Base-by-base conservation (phyloP, 257 asterid genomes). In the Plantago major region DNA sequence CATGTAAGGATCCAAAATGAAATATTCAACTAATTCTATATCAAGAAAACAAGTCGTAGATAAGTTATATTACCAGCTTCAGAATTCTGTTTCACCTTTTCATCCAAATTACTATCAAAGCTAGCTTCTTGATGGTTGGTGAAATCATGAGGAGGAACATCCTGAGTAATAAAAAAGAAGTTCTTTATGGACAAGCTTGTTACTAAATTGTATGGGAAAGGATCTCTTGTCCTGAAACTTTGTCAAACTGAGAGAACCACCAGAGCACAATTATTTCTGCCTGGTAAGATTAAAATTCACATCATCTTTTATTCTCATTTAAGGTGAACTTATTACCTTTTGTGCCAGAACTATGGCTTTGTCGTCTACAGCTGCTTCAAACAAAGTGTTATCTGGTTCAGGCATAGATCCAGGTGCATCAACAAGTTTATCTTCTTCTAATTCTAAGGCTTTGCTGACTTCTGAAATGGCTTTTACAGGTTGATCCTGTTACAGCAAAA, bases 121-220 rank as follows among this genome's bases (percentile, higher is more conserved):
- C 47, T 40, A 73, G 38, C 77, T 65, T 72, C 68, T 45, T 58
- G 44, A 51, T 62, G 53, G 48, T 28, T 9, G 61, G 58, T 57
- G 58, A 9, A 59, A 52, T 28, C 62, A 26, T 43, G 65, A 52
- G 65, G 66, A 62, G 76, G 72, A 61, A 47, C 66, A 18, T 75
- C 81, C 95, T 87, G 75, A 11, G 22, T 64, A 67, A 55, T 66
- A 15, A 61, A 72, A 45, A 42, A 6, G 3, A 48, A 19, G n/a
- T n/a, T n/a, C n/a, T n/a, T n/a, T n/a, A n/a, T n/a, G n/a, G n/a
- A n/a, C n/a, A n/a, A n/a, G n/a, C n/a, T n/a, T n/a, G n/a, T n/a
- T n/a, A n/a, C n/a, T n/a, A n/a, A n/a, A n/a, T n/a, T n/a, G n/a
- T n/a, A n/a, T n/a, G n/a, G n/a, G n/a, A n/a, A n/a, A n/a, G n/a